A percentile compares a stretch with the other conserved stretches of the same genome.
Evolutionary conservation across 2,329 filamentous ascomycete species (phyloP).

Genomic region (Trichoderma sp.): DNA sequence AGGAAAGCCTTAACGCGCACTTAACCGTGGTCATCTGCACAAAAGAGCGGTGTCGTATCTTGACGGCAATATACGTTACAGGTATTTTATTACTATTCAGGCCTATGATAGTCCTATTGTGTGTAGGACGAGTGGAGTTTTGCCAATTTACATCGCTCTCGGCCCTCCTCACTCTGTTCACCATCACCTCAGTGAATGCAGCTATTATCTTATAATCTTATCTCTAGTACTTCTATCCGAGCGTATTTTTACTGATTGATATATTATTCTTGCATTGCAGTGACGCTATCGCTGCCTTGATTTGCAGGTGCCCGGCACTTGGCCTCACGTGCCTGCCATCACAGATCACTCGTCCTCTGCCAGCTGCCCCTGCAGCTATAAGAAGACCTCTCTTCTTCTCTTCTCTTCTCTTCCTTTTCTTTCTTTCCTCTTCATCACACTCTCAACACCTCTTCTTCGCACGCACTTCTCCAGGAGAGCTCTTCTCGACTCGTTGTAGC

Average conservation of each 20-base stretch:
- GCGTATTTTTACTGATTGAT: background rate
- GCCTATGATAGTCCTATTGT: background rate
- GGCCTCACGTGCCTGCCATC: slow-evolving; percentile 10
- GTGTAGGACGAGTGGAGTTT: background rate
- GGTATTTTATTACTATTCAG: background rate
- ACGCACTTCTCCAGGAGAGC: background rate
- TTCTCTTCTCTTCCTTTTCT: slow-evolving; percentile 3
- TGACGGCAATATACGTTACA: background rate
- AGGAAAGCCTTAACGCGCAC: background rate
- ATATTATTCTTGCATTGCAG: background rate
- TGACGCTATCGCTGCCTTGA: background rate
- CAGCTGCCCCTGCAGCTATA: slow-evolving; percentile 8
- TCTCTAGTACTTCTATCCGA: background rate
- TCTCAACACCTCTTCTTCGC: background rate
- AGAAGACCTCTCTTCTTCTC: background rate
- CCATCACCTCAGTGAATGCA: background rate
- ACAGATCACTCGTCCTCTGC: slow-evolving; percentile 3
- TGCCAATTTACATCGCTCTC: background rate
- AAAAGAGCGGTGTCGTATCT: background rate
- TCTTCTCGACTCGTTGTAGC: background rate
- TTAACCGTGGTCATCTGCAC: background rate
- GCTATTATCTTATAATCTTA: background rate
- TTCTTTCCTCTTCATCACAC: slow-evolving; percentile 5
- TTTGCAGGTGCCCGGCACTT: slow-evolving; percentile 2
- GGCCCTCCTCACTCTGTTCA: background rate